phyloP scores from a whole-genome alignment of 306 rosid genomes.

The Lathyrus oleraceus region DNA sequence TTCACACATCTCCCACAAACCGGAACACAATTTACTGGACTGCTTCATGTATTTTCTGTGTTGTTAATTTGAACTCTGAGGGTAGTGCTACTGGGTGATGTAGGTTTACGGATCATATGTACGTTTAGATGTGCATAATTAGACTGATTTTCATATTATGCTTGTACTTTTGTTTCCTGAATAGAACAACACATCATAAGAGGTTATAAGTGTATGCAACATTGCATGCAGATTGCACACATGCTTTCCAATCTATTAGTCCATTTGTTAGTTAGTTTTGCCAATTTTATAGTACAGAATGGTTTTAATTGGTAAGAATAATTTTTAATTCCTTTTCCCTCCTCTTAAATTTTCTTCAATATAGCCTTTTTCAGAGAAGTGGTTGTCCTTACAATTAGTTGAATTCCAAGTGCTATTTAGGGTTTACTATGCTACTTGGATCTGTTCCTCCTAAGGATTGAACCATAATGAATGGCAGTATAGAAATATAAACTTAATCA shows the following conservation, averaged over 20 bases:
- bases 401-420: too few species aligned
- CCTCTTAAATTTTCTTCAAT: too few species aligned
- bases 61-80: slow-evolving; percentile 20
- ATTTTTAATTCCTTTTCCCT: too few species aligned
- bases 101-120: slow-evolving; percentile 12
- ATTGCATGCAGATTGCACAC: too few species aligned
- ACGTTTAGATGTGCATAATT: too few species aligned
- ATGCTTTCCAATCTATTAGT: slow-evolving; percentile 16
- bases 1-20: slow-evolving; percentile 2
- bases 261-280: too few species aligned
- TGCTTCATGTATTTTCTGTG: slow-evolving; percentile 1
- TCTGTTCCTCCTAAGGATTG: neutral
- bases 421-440: neutral
- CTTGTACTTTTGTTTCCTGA: neutral
- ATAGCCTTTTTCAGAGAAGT: too few species aligned
- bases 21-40: slow-evolving; percentile 14
- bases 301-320: too few species aligned
- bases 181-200: neutral
- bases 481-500: neutral
- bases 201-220: neutral
- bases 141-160: slow-evolving; percentile 18
- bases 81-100: neutral
- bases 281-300: too few species aligned
- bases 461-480: neutral
- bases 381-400: too few species aligned